These are phyloP conservation scores for Amborella trichopoda DNA, from an alignment of 164 flowering plant genomes.

Conservation along the genomic window DNA sequence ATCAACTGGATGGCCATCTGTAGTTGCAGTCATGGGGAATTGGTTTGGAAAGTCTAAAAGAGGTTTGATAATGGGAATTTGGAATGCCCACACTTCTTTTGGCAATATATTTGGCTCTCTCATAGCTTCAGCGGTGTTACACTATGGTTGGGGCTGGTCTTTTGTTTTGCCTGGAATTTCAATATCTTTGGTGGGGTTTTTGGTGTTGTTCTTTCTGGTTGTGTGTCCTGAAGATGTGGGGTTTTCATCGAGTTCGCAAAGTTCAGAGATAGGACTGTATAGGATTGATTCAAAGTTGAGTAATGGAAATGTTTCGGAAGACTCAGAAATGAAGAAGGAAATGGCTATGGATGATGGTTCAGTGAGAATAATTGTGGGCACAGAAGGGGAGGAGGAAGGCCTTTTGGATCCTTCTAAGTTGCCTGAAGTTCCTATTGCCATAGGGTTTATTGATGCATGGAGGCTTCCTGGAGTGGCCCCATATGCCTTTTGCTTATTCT, in stretches of 20 bases:
- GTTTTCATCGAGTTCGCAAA: slow-evolving; percentile 26
- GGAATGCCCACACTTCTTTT: slow-evolving; percentile 85
- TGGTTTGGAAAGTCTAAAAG: slow-evolving; percentile 88
- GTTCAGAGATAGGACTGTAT: slow-evolving; percentile 41
- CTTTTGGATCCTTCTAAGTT: slow-evolving; percentile 18
- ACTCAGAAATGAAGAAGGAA: neutral
- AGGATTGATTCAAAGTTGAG: neutral
- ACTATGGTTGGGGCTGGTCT: slow-evolving; percentile 99
- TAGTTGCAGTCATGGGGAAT: slow-evolving; percentile 82
- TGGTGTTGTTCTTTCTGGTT: slow-evolving; percentile 56
- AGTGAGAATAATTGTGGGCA: slow-evolving; percentile 10
- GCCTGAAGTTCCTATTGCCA: slow-evolving; percentile 32
- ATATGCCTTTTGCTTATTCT: slow-evolving; percentile 87
- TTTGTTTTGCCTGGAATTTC: slow-evolving; percentile 68
- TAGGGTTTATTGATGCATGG: slow-evolving; percentile 95
- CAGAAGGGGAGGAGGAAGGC: slow-evolving; percentile 37
- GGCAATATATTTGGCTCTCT: slow-evolving; percentile 84
- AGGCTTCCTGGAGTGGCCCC: slow-evolving; percentile 81
- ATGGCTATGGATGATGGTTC: neutral
- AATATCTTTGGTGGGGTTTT: slow-evolving; percentile 37
- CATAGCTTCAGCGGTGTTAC: slow-evolving; percentile 65
- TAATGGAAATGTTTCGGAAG: neutral
- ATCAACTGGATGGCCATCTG: slow-evolving; percentile 95
- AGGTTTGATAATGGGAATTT: slow-evolving; percentile 91
- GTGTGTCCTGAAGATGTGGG: slow-evolving; percentile 66